Evolutionary conservation across 2,329 filamentous ascomycete species (phyloP), one percentile per base, ranked within the genome.

Genomic region (Colletotrichum theobromicola): DNA sequence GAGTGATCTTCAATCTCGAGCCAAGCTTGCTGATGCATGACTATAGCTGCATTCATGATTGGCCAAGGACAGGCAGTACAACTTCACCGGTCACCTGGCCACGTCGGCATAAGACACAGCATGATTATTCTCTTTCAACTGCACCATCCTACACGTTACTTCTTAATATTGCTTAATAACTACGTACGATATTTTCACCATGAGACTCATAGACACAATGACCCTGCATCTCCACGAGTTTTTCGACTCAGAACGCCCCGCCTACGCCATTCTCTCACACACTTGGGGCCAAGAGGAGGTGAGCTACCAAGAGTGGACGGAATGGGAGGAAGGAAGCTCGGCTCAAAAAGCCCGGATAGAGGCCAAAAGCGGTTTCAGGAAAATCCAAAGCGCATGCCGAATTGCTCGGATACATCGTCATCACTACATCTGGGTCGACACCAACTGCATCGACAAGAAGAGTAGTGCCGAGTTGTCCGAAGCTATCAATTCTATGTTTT

Each of bases 191-290:
- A 24, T 3, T 18, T 15, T 13, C 4, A 42, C 16, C 1, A 67
- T 69, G 65, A 42, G 70, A 21, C 46, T 69, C 2, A 69, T 73
- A 26, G 66, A 75, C 15, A 50, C 62, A 2, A 13, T 30, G 7
- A 69, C 70, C 2, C 24, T 73, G 0, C 26, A 32, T 10, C 35
- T 73, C 2, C 50, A 66, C 15, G 42, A 53, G 8, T 57, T 69
- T 76, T 70, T 67, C 30, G 65, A 34, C 37, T 37, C 66, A 2
- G 77, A 80, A 35, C 76, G 76, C 12, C 80, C 81, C 2, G 70
- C 71, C 34, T 82, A 82, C 66, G 79, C 80, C 64, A 81, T 83
- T 28, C 74, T 83, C 15, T 82, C 81, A 16, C 81, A 83, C 67
- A 81, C 80, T 6, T 81, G 80, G 79, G 77, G 74, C 16, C 21